phyloP scores from a whole-genome alignment of 768 basidiomycete genomes.

The Russula sp. region DNA sequence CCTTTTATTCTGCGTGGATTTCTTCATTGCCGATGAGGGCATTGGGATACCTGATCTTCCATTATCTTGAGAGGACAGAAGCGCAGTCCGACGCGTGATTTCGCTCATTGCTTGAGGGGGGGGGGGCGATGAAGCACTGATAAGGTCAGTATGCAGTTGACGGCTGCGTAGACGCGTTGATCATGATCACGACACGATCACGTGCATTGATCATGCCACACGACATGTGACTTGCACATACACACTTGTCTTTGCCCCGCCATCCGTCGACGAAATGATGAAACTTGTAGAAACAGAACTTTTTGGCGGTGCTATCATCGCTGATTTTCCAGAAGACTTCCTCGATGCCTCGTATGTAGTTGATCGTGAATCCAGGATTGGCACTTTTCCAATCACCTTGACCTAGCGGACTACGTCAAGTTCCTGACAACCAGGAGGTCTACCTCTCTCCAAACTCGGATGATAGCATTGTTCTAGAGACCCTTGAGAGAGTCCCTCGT shows the following conservation, averaged over 20 bases:
- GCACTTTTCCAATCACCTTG: conserved; percentile 3
- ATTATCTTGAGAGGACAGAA: conserved; percentile 26
- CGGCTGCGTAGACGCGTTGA: conserved; percentile 2
- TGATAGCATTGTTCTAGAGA: conserved; percentile 77
- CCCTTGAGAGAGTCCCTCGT: conserved; percentile 67
- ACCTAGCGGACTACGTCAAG: conserved; percentile 61
- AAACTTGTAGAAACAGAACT: conserved; percentile 40
- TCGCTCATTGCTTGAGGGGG: conserved; percentile 8
- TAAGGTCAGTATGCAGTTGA: background rate
- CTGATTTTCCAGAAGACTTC: conserved; percentile 48
- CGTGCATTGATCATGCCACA: conserved; percentile 1
- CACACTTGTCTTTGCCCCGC: background rate
- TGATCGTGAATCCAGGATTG: background rate
- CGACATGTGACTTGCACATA: background rate
- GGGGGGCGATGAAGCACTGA: background rate
- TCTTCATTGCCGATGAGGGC: conserved; percentile 61
- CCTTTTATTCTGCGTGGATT: conserved; percentile 47
- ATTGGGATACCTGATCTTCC: conserved; percentile 64
- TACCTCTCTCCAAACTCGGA: conserved; percentile 66
- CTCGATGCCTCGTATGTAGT: conserved; percentile 76
- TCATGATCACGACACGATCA: conserved; percentile 4
- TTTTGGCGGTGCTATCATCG: conserved; percentile 84
- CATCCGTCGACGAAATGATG: background rate
- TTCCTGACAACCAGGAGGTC: conserved; percentile 95
- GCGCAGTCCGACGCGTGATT: background rate